Evolutionary conservation across 2,329 filamentous ascomycete species (phyloP), one percentile per base, ranked within the genome.

Genomic region (Macroventuria anomochaeta): DNA sequence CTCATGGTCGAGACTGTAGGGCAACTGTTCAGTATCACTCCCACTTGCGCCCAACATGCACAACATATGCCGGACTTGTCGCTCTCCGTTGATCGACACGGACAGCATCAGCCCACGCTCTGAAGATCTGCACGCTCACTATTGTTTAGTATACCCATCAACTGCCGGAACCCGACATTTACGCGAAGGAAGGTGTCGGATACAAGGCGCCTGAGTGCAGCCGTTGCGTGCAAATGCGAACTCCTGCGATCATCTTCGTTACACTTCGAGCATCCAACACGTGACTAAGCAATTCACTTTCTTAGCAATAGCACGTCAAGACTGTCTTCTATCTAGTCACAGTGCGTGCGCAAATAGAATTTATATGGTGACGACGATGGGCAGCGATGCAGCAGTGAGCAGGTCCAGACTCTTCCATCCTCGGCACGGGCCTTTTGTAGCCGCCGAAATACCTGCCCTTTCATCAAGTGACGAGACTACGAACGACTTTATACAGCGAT

Each of bases 41-140:
- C 32, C 7, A 12, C 23, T 18, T 15, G 31, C 33, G 33, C n/a
- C 39, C 15, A 10, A 28, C 7, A 29, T 21, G 31, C 23, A 28
- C 25, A 26, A 8, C 11, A 31, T 11, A 23, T 17, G 28, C 26
- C 25, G 7, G 39, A 12, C 28, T 20, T 21, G 31, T 20, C 12
- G 11, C 5, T 43, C 23, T 46, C 52, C 55, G 43, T 49, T 48
- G 56, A 62, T 62, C 61, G 44, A 46, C 55, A 46, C 48, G 44
- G 41, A 42, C 36, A 48, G 41, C 29, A 31, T 28, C 28, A 51
- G 36, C 32, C 28, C 38, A 53, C 21, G 28, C 33, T 36, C 15
- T 32, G 18, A 31, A 31, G 46, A 47, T 54, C 41, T 39, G 31
- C 49, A 28, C 17, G 7, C 13, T 12, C 34, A 28, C 21, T 23